Base-by-base conservation (phyloP, 768 basidiomycete species). In the Chlorophyllum brunneum region DNA sequence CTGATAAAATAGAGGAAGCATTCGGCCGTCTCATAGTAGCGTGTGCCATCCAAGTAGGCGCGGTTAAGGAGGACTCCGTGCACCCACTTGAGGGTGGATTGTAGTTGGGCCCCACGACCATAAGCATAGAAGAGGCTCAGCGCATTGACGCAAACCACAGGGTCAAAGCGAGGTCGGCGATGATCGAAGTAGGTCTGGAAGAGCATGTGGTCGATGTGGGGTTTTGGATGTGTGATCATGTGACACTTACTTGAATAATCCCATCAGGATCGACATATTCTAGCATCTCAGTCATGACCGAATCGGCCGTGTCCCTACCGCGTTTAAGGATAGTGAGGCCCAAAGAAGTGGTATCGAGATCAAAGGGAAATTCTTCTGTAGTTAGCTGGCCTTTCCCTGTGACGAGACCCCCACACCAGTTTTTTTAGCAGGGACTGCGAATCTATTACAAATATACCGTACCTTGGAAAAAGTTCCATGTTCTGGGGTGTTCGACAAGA, bases 261-360 rank as follows among this genome's bases (percentile, higher is more conserved):
- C 77, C 78, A 54, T 83, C 79, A 7, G 65, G 57, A 46, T 77
- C 71, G 6, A 71, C 58, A 52, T 78, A 78, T 30, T 74, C 62
- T 2, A 83, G 69, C 74, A 83, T 83, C 51, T 83, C 78, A 58
- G 82, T 74, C 71, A 84, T 75, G 7, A 82, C 68, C 2, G 72
- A 69, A 30, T 65, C 60, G 2, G 70, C 68, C 9, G 72, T 58
- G 10, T 60, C 63, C 18, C 65, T 62, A 33, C 67, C 64, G 11
- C 60, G 61, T 53, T 64, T 51, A 24, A 71, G 64, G 26, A 81
- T 68, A 1, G 74, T 78, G 23, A 81, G 63, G 13, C 66, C 81
- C 9, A 83, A 49, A 4, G 82, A 80, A 0, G 82, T 83, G 0
- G 81, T 83, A 55, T 83, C 81, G 23, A 82, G 63, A 62, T 84